Evolutionary conservation across 306 rosid genomes (phyloP).

Genomic region (Corylus heterophylla): DNA sequence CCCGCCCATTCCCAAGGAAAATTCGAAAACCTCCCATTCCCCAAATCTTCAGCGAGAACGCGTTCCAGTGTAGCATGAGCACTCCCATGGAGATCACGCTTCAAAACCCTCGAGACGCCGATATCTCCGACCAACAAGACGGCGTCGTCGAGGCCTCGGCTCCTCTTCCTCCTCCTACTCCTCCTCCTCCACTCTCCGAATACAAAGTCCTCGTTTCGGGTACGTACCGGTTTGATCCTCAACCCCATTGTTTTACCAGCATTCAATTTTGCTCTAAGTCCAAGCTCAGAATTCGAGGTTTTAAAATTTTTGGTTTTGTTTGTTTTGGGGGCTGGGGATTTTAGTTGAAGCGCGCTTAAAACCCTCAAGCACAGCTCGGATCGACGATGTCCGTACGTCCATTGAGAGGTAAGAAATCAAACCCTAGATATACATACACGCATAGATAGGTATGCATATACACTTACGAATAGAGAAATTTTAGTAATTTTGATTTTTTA

Average conservation of each 20-base stretch:
- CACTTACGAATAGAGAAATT: background rate
- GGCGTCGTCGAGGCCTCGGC: constrained; percentile 35
- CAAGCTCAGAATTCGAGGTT: constrained; percentile 9
- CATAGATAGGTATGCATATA: too few species aligned
- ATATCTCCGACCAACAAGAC: constrained; percentile 31
- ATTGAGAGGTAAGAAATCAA: constrained; percentile 56
- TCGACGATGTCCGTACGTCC: constrained; percentile 65
- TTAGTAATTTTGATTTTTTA: background rate
- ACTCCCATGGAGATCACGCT: constrained; percentile 68
- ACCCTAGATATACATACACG: background rate
- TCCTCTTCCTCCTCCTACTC: constrained; percentile 40
- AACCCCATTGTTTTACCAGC: background rate
- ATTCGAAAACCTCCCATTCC: background rate
- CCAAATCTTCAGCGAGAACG: background rate
- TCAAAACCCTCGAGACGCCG: constrained; percentile 42
- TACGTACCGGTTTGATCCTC: constrained; percentile 19
- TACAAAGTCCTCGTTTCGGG: constrained; percentile 79
- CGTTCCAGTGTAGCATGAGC: constrained; percentile 38
- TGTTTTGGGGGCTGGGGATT: background rate
- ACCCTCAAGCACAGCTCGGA: constrained; percentile 76
- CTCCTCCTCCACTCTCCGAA: constrained; percentile 46
- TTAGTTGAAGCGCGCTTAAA: constrained; percentile 85
- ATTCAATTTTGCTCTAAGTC: background rate
- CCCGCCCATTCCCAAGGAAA: constrained; percentile 61
- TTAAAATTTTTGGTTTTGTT: constrained; percentile 16